Conservation (phyloP, 441 rosid genomes). For the Euphorbia neoarborescens region DNA sequence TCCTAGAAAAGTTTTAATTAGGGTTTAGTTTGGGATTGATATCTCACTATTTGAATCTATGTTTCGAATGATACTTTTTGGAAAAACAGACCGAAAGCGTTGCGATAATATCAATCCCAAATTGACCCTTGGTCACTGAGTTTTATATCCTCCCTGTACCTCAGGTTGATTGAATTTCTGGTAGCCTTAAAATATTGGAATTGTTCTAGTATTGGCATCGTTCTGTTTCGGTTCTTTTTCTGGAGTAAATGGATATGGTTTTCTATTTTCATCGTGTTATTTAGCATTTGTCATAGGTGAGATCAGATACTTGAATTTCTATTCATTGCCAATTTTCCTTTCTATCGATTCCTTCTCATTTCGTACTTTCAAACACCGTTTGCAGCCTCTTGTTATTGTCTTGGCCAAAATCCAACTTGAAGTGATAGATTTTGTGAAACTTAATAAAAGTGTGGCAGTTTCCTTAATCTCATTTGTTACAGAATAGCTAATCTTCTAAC, state of each 20-base stretch:
- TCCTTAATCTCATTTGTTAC: no score
- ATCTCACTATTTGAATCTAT: no score
- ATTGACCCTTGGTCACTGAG: background rate
- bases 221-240: background rate
- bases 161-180: background rate
- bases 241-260: background rate
- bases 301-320: slow-evolving; percentile 1
- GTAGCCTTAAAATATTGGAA: background rate
- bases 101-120: no score
- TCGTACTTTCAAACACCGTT: background rate
- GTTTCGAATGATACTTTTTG: no score
- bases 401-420: background rate
- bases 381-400: background rate
- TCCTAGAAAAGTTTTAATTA: no score
- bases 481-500: background rate
- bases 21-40: no score
- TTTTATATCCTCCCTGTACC: background rate
- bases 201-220: background rate
- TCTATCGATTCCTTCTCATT: background rate
- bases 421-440: background rate
- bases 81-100: no score
- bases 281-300: background rate
- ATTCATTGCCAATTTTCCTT: background rate
- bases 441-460: background rate
- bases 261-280: background rate